phyloP scores from a whole-genome alignment of 192 early-diverging fungal genomes.

The Coemansia erecta region DNA sequence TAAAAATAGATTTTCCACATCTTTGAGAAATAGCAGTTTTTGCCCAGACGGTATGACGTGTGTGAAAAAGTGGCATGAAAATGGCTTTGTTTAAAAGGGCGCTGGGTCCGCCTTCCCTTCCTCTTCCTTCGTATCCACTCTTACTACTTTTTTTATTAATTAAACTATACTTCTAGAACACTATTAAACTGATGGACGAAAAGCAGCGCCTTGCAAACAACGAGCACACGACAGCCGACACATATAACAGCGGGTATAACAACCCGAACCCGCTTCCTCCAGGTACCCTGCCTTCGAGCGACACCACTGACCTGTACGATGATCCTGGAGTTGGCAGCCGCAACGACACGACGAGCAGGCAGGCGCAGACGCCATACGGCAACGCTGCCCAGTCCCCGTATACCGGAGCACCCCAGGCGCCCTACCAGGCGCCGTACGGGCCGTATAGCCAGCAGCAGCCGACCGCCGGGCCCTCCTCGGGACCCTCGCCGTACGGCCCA shows the following conservation, averaged over 20 bases:
- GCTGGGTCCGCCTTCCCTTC: too few relatives aligned
- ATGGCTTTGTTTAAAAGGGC: too few relatives aligned
- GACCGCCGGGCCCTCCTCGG: not conserved
- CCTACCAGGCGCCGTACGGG: constrained; percentile 12
- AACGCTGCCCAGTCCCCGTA: not conserved
- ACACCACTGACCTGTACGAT: constrained; percentile 5
- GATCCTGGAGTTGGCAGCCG: constrained; percentile 1
- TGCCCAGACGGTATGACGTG: too few relatives aligned
- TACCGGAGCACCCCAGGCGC: too few relatives aligned
- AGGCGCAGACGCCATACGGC: too few relatives aligned
- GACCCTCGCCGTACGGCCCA: constrained; percentile 9
- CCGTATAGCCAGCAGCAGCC: not conserved
- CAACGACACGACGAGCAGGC: not conserved
- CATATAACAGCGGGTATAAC: constrained; percentile 3
- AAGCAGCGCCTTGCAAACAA: constrained; percentile 1
- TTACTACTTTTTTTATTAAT: too few relatives aligned
- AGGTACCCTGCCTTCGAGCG: constrained; percentile 3
- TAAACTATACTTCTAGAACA: not conserved
- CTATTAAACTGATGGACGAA: not conserved
- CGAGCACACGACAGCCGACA: not conserved
- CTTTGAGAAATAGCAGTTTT: too few relatives aligned
- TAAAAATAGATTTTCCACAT: too few relatives aligned
- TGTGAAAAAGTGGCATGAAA: too few relatives aligned
- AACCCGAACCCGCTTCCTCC: not conserved
- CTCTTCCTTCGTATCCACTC: too few relatives aligned